A percentile compares a stretch with the other conserved stretches of the same genome.
phyloP scores from a whole-genome alignment of 169 alveolate species.

The Plasmodium vinckei region DNA sequence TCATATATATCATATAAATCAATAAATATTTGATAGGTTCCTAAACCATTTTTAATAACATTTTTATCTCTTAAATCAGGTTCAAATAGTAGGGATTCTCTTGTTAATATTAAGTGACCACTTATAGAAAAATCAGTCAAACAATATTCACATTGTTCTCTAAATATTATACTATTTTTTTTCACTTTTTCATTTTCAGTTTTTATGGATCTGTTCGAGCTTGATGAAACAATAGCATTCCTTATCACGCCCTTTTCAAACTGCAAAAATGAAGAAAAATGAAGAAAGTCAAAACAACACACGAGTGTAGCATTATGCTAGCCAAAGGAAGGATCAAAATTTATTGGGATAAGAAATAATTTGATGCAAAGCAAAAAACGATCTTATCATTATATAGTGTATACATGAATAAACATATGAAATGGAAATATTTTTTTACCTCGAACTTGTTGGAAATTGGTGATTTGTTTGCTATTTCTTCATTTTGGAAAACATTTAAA shows the following conservation, averaged over 20 bases:
- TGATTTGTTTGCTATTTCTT: constrained; percentile 33
- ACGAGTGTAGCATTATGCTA: no score
- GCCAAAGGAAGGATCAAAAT: no score
- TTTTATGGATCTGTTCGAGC: constrained; percentile 24
- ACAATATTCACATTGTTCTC: constrained; percentile 86
- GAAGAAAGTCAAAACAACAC: background rate
- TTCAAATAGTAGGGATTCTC: constrained; percentile 84
- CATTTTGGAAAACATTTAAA: constrained; percentile 68
- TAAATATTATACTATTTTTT: constrained; percentile 79
- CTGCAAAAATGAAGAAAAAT: constrained; percentile 13
- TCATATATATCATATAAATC: constrained; percentile 82
- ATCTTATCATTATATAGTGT: background rate
- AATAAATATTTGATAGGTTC: constrained; percentile 83
- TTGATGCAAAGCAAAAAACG: background rate
- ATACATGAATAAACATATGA: background rate
- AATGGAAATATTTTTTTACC: constrained; percentile 13
- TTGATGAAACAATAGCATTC: constrained; percentile 59
- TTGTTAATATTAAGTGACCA: constrained; percentile 83
- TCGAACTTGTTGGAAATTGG: constrained; percentile 45
- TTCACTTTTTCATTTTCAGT: constrained; percentile 47
- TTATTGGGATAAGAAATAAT: background rate
- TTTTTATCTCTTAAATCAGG: constrained; percentile 86
- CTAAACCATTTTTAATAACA: constrained; percentile 81
- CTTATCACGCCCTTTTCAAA: constrained; percentile 72
- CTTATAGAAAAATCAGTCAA: constrained; percentile 77